Base-by-base conservation (phyloP, 768 basidiomycete genomes). In the Suillus occidentalis region DNA sequence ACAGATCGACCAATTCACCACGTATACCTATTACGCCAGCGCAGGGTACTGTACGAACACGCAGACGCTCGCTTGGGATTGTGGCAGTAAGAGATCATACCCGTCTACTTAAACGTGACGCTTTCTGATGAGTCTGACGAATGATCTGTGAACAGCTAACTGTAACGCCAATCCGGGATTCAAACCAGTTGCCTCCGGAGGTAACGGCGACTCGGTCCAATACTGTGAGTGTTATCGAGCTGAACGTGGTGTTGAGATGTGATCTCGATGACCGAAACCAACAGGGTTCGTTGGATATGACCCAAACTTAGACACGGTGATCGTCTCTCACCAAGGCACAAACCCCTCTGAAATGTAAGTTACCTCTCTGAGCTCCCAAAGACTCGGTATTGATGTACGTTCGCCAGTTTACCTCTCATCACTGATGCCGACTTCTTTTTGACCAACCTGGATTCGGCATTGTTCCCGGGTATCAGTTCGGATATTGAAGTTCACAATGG, bases 261-360 rank as follows among this genome's bases (percentile, higher is more conserved):
- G n/a, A 53, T 52, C 8, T 47, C 31, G 52, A 25, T 13, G 50
- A 40, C 62, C 40, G 7, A 8, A 62, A 42, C 31, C 34, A 7
- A 36, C 31, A 85, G 85, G 84, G 84, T 85, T 75, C 61, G 85
- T 86, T 36, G 85, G 85, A n/a, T 86, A 77, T 65, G 82, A 82
- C 63, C 79, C 83, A 0, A 71, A 66, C 1, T 69, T 81, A 36
- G 2, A 70, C 10, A 74, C 72, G 3, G 79, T 80, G 40, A 76
- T 81, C 53, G 78, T 80, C 5, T 64, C 76, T 3, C 80, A 82
- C 55, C 71, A 82, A 43, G 79, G 79, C 64, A 79, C 75, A 6
- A 47, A 77, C 37, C 69, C 73, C n/a, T 43, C 39, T 0, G 64
- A 76, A 55, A 68, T 79, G 79, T 80, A 43, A 31, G 69, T n/a